phyloP scores from a whole-genome alignment of 192 early-diverging fungal genomes.

The Phlyctochytrium planicorne region DNA sequence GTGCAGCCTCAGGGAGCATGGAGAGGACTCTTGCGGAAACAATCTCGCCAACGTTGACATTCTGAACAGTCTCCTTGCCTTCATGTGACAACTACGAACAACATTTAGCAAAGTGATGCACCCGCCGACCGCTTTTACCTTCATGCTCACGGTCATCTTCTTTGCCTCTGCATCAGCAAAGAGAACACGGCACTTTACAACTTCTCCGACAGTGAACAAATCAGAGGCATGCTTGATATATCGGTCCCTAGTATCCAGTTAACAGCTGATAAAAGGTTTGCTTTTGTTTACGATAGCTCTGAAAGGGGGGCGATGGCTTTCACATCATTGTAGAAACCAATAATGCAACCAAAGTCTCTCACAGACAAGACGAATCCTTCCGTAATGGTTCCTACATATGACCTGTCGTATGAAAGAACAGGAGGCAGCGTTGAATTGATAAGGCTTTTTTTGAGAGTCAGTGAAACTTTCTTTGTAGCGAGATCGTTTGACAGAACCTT shows the following conservation, averaged over 20 bases:
- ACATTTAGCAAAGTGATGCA: not conserved
- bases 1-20: constrained; percentile 44
- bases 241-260: constrained; percentile 8
- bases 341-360: constrained; percentile 64
- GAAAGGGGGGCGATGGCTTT: constrained; percentile 66
- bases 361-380: constrained; percentile 66
- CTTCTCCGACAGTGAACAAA: constrained; percentile 71
- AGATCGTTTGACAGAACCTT: constrained; percentile 55
- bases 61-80: not conserved
- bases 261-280: not conserved
- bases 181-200: constrained; percentile 73
- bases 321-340: constrained; percentile 77
- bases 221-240: constrained; percentile 55
- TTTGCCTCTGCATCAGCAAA: constrained; percentile 50
- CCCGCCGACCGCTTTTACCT: constrained; percentile 28
- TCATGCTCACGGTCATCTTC: constrained; percentile 72
- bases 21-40: constrained; percentile 58
- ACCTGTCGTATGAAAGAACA: constrained; percentile 59
- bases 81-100: not conserved
- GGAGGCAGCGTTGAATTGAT: constrained; percentile 69
- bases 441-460: constrained; percentile 76
- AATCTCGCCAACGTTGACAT: constrained; percentile 43
- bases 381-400: constrained; percentile 58
- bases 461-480: constrained; percentile 52
- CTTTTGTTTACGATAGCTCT: constrained; percentile 53